Evolutionary conservation across 805 yeast species (phyloP).

Genomic region (Blastobotrys parvus): DNA sequence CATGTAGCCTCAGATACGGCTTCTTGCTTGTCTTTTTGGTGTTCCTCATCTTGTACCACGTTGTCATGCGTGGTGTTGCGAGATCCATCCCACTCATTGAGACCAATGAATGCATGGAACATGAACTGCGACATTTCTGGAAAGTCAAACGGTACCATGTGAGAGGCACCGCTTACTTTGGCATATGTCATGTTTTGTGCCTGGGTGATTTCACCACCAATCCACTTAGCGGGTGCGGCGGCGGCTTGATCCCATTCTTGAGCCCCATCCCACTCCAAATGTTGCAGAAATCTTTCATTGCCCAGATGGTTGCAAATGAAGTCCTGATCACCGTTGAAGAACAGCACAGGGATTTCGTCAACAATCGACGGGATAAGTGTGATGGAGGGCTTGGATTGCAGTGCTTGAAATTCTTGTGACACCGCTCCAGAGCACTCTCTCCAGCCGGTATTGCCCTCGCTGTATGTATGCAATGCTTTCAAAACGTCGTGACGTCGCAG

Average conservation of each 20-base stretch:
- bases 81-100: slow-evolving; percentile 15
- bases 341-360: slow-evolving; percentile 47
- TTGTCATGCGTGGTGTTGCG: not conserved
- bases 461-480: slow-evolving; percentile 41
- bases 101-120: slow-evolving; percentile 39
- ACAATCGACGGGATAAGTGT: slow-evolving; percentile 60
- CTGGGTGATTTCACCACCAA: slow-evolving; percentile 37
- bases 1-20: slow-evolving; percentile 27
- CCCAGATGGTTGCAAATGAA: slow-evolving; percentile 81
- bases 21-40: slow-evolving; percentile 17
- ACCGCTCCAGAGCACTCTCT: slow-evolving; percentile 67
- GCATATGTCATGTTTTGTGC: slow-evolving; percentile 73
- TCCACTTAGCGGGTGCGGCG: slow-evolving; percentile 28
- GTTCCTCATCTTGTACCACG: not conserved
- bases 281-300: slow-evolving; percentile 54
- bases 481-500: slow-evolving; percentile 40
- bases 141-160: slow-evolving; percentile 87
- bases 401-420: slow-evolving; percentile 41
- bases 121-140: slow-evolving; percentile 64
- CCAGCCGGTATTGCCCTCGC: slow-evolving; percentile 45
- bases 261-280: slow-evolving; percentile 56
- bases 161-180: slow-evolving; percentile 68
- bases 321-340: slow-evolving; percentile 85
- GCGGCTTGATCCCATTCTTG: slow-evolving; percentile 27
- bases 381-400: slow-evolving; percentile 50